phyloP scores from a whole-genome alignment of 2,329 filamentous ascomycete genomes.

The Epichloe sylvatica region DNA sequence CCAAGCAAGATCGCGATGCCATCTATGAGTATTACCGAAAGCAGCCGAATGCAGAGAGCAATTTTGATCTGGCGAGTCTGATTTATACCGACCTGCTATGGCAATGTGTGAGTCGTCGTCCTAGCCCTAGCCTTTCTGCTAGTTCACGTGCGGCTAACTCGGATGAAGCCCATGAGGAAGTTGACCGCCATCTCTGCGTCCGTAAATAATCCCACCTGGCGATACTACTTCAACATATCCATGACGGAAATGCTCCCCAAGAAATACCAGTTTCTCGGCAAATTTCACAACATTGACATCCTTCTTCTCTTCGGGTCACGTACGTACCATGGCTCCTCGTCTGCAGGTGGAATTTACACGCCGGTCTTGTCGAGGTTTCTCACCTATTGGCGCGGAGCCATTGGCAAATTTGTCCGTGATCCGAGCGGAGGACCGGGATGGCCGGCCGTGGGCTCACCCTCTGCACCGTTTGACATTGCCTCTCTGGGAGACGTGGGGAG shows the following conservation, averaged over 20 bases:
- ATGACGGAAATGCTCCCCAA: conserved; percentile 9
- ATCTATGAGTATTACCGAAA: conserved; percentile 11
- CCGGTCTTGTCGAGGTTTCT: conserved; percentile 12
- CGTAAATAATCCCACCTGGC: conserved; percentile 12
- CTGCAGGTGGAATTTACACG: conserved; percentile 3
- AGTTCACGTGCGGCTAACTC: conserved; percentile 1
- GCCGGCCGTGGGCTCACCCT: conserved; percentile 12
- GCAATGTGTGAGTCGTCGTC: conserved; percentile 13
- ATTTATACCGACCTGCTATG: conserved; percentile 16
- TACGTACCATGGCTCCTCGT: conserved; percentile 5
- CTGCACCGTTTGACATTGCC: conserved; percentile 10
- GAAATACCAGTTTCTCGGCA: conserved; percentile 12
- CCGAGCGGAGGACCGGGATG: conserved; percentile 14
- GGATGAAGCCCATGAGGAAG: conserved; percentile 12
- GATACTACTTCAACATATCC: conserved; percentile 15
- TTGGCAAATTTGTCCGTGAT: conserved; percentile 13
- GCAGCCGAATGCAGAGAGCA: conserved; percentile 4
- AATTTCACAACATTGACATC: conserved; percentile 15
- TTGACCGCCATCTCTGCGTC: conserved; percentile 11
- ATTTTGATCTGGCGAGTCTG: conserved; percentile 14
- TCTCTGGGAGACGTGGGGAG: conserved; percentile 10
- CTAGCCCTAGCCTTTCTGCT: not conserved
- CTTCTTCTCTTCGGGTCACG: conserved; percentile 12
- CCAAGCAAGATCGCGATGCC: not conserved
- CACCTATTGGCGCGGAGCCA: conserved; percentile 11